Conservation (phyloP, 176 grass and related monocot species). For the Pharus latifolius region DNA sequence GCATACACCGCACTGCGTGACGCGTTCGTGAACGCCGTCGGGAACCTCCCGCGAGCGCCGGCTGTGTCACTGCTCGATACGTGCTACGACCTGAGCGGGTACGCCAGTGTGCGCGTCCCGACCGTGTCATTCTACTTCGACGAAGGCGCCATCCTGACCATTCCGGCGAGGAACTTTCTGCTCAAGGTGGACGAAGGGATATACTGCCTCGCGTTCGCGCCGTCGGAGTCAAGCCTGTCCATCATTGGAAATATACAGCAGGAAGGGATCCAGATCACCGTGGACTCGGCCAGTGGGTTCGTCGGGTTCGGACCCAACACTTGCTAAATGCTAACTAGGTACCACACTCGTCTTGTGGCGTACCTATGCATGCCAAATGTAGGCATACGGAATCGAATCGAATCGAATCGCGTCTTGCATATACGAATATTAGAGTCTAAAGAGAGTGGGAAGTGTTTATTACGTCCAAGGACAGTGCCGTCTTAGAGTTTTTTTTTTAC, state of each 20-base stretch:
- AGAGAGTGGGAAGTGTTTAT: too few species aligned
- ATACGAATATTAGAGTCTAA: too few species aligned
- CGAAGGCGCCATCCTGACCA: slow-evolving; percentile 49
- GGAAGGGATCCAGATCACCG: slow-evolving; percentile 76
- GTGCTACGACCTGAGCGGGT: slow-evolving; percentile 75
- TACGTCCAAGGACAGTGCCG: too few species aligned
- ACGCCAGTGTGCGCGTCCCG: slow-evolving; percentile 76
- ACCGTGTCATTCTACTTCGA: slow-evolving; percentile 84
- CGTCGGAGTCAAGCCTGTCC: slow-evolving; percentile 48
- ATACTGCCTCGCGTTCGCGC: slow-evolving; percentile 82
- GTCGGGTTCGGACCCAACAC: slow-evolving; percentile 84
- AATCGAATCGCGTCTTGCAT: neutral
- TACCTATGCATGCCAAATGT: neutral
- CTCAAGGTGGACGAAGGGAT: slow-evolving; percentile 55
- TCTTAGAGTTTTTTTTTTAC: too few species aligned
- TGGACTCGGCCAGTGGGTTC: slow-evolving; percentile 61
- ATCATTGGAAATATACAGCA: slow-evolving; percentile 92
- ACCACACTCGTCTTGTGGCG: neutral
- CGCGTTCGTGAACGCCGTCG: slow-evolving; percentile 34
- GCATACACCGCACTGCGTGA: slow-evolving; percentile 61
- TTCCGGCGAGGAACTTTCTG: slow-evolving; percentile 81
- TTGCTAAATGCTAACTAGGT: slow-evolving; percentile 27
- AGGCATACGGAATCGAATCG: neutral
- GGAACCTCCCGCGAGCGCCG: slow-evolving; percentile 35
- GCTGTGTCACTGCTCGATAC: slow-evolving; percentile 74